Evolutionary conservation across 768 basidiomycete genomes (phyloP).

Genomic region (Phallus indusiatus): DNA sequence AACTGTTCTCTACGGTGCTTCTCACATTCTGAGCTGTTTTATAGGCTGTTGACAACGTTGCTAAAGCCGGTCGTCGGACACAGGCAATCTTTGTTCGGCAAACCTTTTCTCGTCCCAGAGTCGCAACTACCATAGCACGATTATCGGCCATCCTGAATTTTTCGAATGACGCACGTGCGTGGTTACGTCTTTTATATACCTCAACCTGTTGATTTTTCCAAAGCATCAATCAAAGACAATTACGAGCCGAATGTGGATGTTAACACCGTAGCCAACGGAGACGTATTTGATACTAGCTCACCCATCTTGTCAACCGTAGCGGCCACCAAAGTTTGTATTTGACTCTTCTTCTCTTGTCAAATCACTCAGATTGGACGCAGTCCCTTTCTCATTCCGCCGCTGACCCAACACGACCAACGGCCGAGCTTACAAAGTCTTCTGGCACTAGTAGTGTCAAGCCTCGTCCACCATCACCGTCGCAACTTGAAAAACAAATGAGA

Average conservation of each 20-base stretch:
- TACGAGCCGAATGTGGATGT: background rate
- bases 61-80: conserved; percentile 57
- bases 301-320: background rate
- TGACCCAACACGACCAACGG: too few relatives aligned
- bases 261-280: background rate
- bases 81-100: conserved; percentile 65
- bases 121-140: conserved; percentile 57
- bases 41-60: conserved; percentile 62
- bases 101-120: conserved; percentile 56
- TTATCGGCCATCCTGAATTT: conserved; percentile 68
- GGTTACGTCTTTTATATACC: background rate
- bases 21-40: background rate
- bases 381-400: too few relatives aligned
- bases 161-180: conserved; percentile 54
- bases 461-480: background rate
- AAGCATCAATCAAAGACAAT: background rate
- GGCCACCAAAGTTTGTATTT: too few relatives aligned
- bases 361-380: too few relatives aligned
- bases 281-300: background rate
- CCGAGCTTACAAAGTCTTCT: too few relatives aligned
- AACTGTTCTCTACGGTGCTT: background rate
- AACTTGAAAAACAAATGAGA: background rate
- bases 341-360: too few relatives aligned
- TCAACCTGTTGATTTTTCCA: background rate
- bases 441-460: background rate